Evolutionary conservation across 441 rosid species (phyloP).

Genomic region (Omphalea diandra): DNA sequence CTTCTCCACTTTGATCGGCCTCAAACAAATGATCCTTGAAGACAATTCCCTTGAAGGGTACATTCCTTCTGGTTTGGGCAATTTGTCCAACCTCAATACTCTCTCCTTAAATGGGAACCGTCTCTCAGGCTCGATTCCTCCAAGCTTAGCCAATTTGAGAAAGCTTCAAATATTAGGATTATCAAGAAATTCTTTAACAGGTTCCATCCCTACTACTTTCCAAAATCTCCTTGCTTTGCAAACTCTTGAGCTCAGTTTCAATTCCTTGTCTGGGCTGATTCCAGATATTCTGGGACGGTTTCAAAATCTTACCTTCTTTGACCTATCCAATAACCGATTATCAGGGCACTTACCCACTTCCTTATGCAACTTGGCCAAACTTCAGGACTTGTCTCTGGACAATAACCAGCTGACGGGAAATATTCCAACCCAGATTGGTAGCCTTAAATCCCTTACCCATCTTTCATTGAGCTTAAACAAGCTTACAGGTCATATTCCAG

Average conservation of each 20-base stretch:
- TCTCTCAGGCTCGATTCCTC: constrained; percentile 65
- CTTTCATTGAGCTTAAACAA: constrained; percentile 66
- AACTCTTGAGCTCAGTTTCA: constrained; percentile 78
- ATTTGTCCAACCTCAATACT: constrained; percentile 42
- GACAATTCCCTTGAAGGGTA: constrained; percentile 69
- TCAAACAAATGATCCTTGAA: constrained; percentile 63
- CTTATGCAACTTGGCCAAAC: constrained; percentile 49
- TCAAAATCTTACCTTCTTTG: constrained; percentile 50
- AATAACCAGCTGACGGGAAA: constrained; percentile 60
- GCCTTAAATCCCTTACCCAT: constrained; percentile 60
- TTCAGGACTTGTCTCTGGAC: constrained; percentile 65
- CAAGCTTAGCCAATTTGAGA: constrained; percentile 55
- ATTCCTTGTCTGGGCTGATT: constrained; percentile 60
- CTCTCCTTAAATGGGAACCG: constrained; percentile 71
- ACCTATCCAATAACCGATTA: constrained; percentile 64
- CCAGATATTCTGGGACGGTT: constrained; percentile 59
- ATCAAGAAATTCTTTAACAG: constrained; percentile 61
- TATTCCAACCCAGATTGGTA: constrained; percentile 63
- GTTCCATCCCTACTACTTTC: constrained; percentile 66
- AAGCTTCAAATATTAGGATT: constrained; percentile 44
- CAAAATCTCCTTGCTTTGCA: constrained; percentile 47
- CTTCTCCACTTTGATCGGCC: constrained; percentile 48
- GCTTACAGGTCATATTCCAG: constrained; percentile 67
- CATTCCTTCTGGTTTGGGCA: constrained; percentile 64
- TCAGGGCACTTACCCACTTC: constrained; percentile 69